Percentiles rank a stretch among this genome's conserved stretches.
Evolutionary conservation across 2,329 filamentous ascomycete genomes (phyloP).

Genomic region (Fusarium gaditjirri): DNA sequence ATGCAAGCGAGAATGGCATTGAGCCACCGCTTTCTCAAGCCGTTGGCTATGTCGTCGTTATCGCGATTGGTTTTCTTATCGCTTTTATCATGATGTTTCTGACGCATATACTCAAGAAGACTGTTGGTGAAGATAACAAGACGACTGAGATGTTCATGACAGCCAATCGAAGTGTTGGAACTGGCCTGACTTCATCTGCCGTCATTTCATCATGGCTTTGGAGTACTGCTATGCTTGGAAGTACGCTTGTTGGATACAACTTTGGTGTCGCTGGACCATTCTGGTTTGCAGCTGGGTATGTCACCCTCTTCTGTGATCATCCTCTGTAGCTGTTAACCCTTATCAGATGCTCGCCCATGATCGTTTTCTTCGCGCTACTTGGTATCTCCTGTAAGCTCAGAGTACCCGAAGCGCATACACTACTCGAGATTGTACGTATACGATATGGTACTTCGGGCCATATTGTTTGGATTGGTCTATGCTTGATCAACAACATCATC

Average conservation of each 20-base stretch:
- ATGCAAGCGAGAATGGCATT: conserved; percentile 12
- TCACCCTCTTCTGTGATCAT: rapidly evolving
- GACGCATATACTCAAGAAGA: conserved; percentile 59
- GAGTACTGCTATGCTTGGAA: conserved; percentile 63
- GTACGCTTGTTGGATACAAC: conserved; percentile 61
- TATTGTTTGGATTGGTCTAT: conserved; percentile 62
- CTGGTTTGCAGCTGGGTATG: conserved; percentile 64
- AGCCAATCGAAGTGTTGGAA: conserved; percentile 61
- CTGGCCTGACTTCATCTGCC: conserved; percentile 63
- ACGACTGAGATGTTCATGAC: conserved; percentile 68
- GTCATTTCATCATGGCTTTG: conserved; percentile 66
- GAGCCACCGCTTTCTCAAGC: conserved; percentile 45
- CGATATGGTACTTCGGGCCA: conserved; percentile 61
- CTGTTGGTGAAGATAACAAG: conserved; percentile 61
- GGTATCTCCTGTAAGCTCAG: conserved; percentile 63
- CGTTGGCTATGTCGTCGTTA: conserved; percentile 49
- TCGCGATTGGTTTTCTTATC: conserved; percentile 49
- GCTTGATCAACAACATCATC: conserved; percentile 65
- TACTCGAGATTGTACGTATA: conserved; percentile 63
- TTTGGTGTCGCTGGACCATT: conserved; percentile 66
- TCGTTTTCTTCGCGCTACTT: conserved; percentile 63
- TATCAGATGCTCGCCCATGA: conserved; percentile 60
- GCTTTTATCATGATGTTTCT: conserved; percentile 58
- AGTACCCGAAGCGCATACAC: conserved; percentile 64
- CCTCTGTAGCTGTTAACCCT: rapidly evolving